Percentiles rank a stretch among this genome's conserved stretches.
Conservation (phyloP, 179 eudicot genomes). For the Patellifolia procumbens region DNA sequence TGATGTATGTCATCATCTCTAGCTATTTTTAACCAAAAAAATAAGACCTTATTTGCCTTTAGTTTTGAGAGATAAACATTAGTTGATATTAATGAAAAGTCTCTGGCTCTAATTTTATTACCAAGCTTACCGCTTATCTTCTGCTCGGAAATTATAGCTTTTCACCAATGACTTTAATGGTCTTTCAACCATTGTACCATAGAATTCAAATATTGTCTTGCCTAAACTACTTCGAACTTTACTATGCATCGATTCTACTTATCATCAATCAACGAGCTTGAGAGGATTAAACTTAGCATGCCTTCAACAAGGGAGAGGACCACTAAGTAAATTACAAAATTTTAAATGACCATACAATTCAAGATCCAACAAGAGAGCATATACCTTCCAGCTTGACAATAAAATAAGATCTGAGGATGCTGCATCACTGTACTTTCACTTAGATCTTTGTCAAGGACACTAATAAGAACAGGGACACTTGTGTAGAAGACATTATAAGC, state of each 20-base stretch:
- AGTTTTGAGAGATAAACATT: too few species aligned
- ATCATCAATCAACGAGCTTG: not conserved
- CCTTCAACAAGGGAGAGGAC: not conserved
- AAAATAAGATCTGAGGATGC: slow-evolving; percentile 96
- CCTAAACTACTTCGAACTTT: not conserved
- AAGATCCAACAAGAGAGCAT: slow-evolving; percentile 1
- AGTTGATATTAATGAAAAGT: not conserved
- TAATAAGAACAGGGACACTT: slow-evolving; percentile 86
- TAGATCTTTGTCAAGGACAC: slow-evolving; percentile 96
- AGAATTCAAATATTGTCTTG: not conserved
- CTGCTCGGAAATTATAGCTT: not conserved
- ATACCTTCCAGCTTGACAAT: slow-evolving; percentile 99
- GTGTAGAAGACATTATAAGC: slow-evolving; percentile 98
- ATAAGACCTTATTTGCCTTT: too few species aligned
- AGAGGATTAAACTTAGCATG: slow-evolving; percentile 8
- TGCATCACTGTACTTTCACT: slow-evolving; percentile 93
- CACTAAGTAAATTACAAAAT: not conserved
- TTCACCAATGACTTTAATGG: not conserved
- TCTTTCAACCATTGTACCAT: not conserved
- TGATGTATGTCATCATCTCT: not conserved
- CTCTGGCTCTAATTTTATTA: not conserved
- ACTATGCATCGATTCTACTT: not conserved
- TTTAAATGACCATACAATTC: not conserved
- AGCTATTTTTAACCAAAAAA: not conserved
- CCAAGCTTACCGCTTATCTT: not conserved